Percentiles rank a stretch among this genome's conserved stretches.
Conservation (phyloP, 2,329 filamentous ascomycete species). For the Alternaria dauci region DNA sequence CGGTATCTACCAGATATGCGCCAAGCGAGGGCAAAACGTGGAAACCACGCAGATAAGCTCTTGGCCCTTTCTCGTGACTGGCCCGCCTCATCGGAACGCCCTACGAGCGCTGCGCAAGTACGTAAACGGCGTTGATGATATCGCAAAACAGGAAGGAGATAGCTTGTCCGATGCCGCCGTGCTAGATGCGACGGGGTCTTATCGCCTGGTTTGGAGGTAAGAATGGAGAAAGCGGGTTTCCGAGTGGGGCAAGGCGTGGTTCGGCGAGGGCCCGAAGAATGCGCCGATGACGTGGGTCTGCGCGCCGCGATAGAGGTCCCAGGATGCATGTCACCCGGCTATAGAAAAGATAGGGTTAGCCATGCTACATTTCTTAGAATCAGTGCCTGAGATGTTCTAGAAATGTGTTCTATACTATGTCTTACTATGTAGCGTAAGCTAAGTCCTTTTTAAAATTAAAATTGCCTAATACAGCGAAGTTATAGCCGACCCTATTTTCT, state of each 20-base stretch:
- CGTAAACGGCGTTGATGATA: constrained; percentile 1
- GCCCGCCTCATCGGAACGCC: not conserved
- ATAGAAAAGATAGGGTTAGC: too few species aligned
- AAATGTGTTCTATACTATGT: too few species aligned
- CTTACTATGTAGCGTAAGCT: too few species aligned
- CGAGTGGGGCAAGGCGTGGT: constrained; percentile 5
- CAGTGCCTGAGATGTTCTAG: too few species aligned
- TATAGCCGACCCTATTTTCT: too few species aligned
- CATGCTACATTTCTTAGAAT: too few species aligned
- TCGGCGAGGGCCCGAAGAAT: not conserved
- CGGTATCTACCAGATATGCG: not conserved
- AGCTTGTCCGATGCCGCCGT: not conserved
- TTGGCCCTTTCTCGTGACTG: constrained; percentile 3
- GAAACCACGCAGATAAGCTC: constrained; percentile 6
- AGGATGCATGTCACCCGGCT: too few species aligned
- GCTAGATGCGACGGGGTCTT: not conserved
- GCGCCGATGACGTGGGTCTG: constrained; percentile 1
- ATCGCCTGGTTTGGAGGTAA: constrained; percentile 8
- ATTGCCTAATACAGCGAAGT: too few species aligned
- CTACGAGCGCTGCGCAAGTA: not conserved
- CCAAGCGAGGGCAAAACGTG: not conserved
- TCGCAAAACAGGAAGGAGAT: not conserved
- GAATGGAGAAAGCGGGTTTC: constrained; percentile 5
- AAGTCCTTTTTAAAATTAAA: too few species aligned
- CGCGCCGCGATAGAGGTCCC: not conserved